Percentiles rank a stretch among this genome's conserved stretches.
Evolutionary conservation across 1,284 basidiomycete genomes (phyloP).

Genomic region (Ustilago sp.): DNA sequence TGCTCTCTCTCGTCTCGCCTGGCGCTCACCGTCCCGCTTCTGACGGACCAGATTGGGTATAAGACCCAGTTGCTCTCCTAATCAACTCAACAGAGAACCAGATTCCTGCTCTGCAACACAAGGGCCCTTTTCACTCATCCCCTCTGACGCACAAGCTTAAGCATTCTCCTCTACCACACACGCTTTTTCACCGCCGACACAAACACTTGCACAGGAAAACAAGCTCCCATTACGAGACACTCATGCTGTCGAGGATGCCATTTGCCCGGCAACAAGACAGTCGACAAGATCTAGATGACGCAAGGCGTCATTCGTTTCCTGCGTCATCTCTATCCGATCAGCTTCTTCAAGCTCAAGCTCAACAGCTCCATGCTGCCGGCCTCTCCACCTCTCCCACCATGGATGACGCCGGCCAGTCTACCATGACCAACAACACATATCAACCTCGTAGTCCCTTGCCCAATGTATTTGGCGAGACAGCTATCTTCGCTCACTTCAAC

Average conservation of each 20-base stretch:
- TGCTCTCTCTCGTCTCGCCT: neutral
- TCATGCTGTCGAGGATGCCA: conserved; percentile 31
- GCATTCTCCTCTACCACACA: neutral
- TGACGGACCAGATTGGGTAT: neutral
- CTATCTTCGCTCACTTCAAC: conserved; percentile 1
- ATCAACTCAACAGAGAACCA: neutral
- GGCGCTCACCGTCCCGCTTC: neutral
- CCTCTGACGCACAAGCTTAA: neutral
- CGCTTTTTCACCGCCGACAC: neutral
- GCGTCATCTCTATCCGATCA: conserved; percentile 21
- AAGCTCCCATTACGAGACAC: neutral
- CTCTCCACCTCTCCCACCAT: neutral
- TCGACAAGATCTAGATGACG: conserved; percentile 19
- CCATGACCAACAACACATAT: conserved; percentile 1
- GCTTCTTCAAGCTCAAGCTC: conserved; percentile 26
- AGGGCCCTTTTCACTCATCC: too few relatives aligned
- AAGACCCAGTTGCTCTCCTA: neutral
- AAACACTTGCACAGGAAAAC: neutral
- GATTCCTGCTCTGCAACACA: neutral
- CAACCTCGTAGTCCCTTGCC: conserved; percentile 14
- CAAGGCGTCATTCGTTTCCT: conserved; percentile 22
- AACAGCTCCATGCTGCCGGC: conserved; percentile 16
- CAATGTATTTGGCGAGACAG: neutral
- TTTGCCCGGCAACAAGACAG: conserved; percentile 26
- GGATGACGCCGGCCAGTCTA: conserved; percentile 8